Conservation (phyloP, 257 asterid species). For the Salvia hispanica region DNA sequence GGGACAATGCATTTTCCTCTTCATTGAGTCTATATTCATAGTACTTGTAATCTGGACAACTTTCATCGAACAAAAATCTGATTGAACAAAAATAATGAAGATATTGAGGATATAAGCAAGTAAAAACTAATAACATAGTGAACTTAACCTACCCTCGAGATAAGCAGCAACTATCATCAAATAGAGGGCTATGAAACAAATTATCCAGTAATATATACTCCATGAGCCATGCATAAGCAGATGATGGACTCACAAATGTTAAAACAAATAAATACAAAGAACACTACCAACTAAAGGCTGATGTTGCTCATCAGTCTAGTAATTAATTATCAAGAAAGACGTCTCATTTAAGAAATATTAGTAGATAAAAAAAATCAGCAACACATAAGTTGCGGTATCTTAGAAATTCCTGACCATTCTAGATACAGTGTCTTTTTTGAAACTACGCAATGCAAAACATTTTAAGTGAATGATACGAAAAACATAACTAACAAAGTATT, state of each 20-base stretch:
- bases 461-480: background rate
- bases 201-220: background rate
- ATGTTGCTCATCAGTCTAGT: background rate
- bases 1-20: conserved; percentile 74
- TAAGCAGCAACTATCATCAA: conserved; percentile 9
- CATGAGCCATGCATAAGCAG: conserved; percentile 7
- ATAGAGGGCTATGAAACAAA: background rate
- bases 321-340: background rate
- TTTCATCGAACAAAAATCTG: conserved; percentile 82
- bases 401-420: background rate
- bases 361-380: background rate
- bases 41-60: conserved; percentile 79
- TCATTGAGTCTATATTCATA: conserved; percentile 70
- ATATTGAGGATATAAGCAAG: conserved; percentile 2
- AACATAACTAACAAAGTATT: background rate
- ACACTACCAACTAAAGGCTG: background rate
- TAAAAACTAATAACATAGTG: conserved; percentile 1
- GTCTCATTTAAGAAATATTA: background rate
- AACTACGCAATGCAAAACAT: background rate
- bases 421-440: background rate
- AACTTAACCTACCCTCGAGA: conserved; percentile 2
- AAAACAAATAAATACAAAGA: background rate
- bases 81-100: conserved; percentile 21
- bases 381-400: background rate
- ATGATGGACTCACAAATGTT: background rate